A percentile compares a stretch with the other conserved stretches of the same genome.
Conservation (phyloP, 148 eudicot genomes). For the Nyssa sinensis region DNA sequence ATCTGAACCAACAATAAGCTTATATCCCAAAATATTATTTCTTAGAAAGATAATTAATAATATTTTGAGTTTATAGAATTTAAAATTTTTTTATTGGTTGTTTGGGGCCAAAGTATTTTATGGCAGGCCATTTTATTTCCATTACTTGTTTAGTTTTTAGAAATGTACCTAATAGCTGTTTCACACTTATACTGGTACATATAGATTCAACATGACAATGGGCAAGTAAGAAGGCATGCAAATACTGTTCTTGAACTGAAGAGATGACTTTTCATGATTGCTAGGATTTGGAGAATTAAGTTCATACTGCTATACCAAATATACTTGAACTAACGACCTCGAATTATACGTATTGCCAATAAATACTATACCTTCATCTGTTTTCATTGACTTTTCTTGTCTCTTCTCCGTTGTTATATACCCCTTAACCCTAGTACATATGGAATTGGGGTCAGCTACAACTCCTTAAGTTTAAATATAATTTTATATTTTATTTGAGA, state of each 20-base stretch:
- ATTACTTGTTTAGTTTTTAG: too few species aligned
- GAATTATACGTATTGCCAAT: background rate
- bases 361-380: too few species aligned
- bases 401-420: background rate
- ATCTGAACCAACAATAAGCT: background rate
- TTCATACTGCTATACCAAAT: background rate
- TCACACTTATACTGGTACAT: too few species aligned
- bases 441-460: background rate
- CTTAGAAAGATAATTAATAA: too few species aligned
- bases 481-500: background rate
- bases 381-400: too few species aligned
- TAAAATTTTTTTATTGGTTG: background rate
- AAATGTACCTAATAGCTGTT: too few species aligned
- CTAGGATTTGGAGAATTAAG: background rate
- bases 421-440: background rate
- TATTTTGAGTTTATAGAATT: background rate
- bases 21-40: too few species aligned
- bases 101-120: too few species aligned
- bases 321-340: background rate
- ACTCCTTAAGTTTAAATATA: too few species aligned
- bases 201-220: background rate
- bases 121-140: too few species aligned
- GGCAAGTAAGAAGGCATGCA: background rate
- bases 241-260: background rate
- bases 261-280: background rate